Base-by-base conservation (phyloP, 805 yeast species). In the Zygotorulaspora danielsina region DNA sequence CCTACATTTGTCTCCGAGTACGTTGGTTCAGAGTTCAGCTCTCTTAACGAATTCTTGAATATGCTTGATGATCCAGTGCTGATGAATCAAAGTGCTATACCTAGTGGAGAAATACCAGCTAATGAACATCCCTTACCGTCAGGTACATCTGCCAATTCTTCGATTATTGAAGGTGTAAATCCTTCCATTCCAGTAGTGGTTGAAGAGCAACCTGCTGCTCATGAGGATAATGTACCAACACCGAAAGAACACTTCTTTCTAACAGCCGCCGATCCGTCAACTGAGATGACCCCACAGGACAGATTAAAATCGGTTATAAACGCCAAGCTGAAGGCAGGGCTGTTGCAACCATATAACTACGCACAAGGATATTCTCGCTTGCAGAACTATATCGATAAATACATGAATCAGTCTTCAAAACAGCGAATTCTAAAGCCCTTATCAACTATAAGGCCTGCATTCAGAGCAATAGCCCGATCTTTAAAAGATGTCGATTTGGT, bases 201-300 rank as follows among this genome's bases (percentile, higher is more conserved):
- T 8, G 47, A 68, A 24, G 50, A 27, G 8, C 42, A 29, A 33
- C 26, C 10, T 12, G 13, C 29, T 13, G 29, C 33, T 28, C 9
- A 21, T 21, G 27, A 34, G 25, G 19, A 32, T 19, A 25, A 12
- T 8, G 61, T 68, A 1, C 90, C 84, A 40, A 79, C 93, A 2
- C 95, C 96, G 1, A 73, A 87, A 48, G 97, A 89, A 58, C 88
- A 88, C 61, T 90, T 90, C 64, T 89, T 90, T 66, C 66, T 90
- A 34, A 90, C 97, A 0, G 97, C 97, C 0, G 97, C 97, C 0
- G 97, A 90, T 59, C 97, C 97, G 4, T 84, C 96, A 0, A 86
- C 90, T 2, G 96, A 87, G 49, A 82, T 84, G 25, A 84, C 95
- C 0, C 96, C 97, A 0, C 97, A 89, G 56, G 97, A 88, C 57